Base-by-base conservation (phyloP, 495 filamentous ascomycete genomes). In the Neurospora sp. region DNA sequence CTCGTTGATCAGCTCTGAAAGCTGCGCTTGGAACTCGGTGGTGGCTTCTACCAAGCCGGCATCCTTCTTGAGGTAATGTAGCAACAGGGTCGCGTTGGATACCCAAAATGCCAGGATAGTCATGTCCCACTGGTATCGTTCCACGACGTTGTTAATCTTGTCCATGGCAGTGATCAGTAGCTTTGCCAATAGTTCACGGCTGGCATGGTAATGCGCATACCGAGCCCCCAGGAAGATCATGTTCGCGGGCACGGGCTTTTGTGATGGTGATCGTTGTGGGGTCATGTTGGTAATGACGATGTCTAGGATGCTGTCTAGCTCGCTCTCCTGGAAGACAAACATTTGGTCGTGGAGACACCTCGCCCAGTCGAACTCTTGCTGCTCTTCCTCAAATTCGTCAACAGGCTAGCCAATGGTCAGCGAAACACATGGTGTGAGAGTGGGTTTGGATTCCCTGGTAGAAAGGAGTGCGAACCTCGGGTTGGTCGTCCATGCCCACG, bases 271-370 rank as follows among this genome's bases (percentile, higher is more conserved):
- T 74, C 96, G 87, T 81, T 98, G 94, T 0, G 96, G 96, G 0
- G 93, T 94, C 96, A 99, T 99, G 81, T 96, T 94, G 72, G 96
- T 98, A 78, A 99, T 97, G 78, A 98, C 90, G 66, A 99, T 94
- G 77, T 97, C 92, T 70, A 99, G 88, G 73, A 98, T 97, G 72
- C 90, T 89, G 70, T 92, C 90, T 69, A 99, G 83, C 74, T 98
- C 96, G 77, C 88, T 89, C 71, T 99, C 96, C 83, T 98, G 96
- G 80, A 99, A 98, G 35, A 99, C 96, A 77, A 99, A 99, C 96
- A 99, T 99, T 79, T 99, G 96, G 81, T 99, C 96, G 78, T 97
- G 94, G 62, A 97, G 84, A 82, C 96, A 99, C 78, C 91, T 87
- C 77, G 93, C 92, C 96, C 96, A 99, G n/a, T 97, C 90, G 76